A percentile compares a stretch with the other conserved stretches of the same genome.
phyloP scores from a whole-genome alignment of 1,139 yeast genomes.

The Barnettozyma hawaiiensis region DNA sequence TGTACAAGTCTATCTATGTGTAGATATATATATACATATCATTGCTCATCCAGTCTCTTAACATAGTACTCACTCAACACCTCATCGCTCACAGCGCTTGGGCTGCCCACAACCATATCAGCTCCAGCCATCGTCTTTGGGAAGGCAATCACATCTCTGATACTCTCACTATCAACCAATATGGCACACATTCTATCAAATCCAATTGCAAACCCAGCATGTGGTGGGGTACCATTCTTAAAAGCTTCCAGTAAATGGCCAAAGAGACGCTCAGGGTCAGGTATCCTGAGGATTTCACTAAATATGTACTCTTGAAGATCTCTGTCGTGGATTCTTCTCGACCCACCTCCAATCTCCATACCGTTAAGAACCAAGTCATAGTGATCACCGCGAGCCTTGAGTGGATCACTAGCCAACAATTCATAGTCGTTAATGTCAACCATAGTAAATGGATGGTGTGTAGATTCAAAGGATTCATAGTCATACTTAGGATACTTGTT shows the following conservation, averaged over 20 bases:
- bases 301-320: constrained; percentile 67
- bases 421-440: constrained; percentile 65
- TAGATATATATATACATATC: not conserved
- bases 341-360: constrained; percentile 95
- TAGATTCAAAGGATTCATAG: constrained; percentile 46
- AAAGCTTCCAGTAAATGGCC: constrained; percentile 83
- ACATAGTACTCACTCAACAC: constrained; percentile 44
- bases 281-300: constrained; percentile 48
- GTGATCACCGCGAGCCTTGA: constrained; percentile 81
- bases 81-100: constrained; percentile 52
- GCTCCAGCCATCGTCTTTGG: constrained; percentile 89
- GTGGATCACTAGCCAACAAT: constrained; percentile 46
- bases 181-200: constrained; percentile 92
- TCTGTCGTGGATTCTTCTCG: constrained; percentile 89
- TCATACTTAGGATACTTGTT: constrained; percentile 58
- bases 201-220: constrained; percentile 95
- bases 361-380: constrained; percentile 93
- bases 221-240: constrained; percentile 95
- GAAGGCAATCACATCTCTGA: constrained; percentile 91
- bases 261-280: constrained; percentile 58
- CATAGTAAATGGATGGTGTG: constrained; percentile 98
- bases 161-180: constrained; percentile 67
- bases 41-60: constrained; percentile 5
- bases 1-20: constrained; percentile 4
- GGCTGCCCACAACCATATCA: constrained; percentile 85